phyloP scores from a whole-genome alignment of 2,329 filamentous ascomycete species.

The Aspergillus oerlinghausenensis region DNA sequence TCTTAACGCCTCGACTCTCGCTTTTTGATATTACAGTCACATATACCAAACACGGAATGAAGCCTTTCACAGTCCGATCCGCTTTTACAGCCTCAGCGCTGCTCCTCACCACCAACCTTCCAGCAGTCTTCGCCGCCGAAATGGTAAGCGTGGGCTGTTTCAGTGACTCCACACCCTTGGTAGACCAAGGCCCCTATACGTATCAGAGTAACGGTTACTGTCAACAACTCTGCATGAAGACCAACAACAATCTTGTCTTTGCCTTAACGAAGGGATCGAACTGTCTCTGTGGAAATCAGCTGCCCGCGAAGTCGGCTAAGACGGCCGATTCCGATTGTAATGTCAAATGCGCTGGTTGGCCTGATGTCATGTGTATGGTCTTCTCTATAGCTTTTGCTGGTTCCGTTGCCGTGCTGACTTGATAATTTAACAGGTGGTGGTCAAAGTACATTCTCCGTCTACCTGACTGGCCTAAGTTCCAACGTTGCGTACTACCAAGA shows the following conservation, averaged over 20 bases:
- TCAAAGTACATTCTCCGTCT: constrained; percentile 46
- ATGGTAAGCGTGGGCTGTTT: constrained; percentile 47
- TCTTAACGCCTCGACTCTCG: constrained; percentile 18
- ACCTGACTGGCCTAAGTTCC: constrained; percentile 44
- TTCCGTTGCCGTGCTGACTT: neutral
- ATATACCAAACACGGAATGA: constrained; percentile 18
- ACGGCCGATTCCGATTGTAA: constrained; percentile 60
- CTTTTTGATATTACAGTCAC: constrained; percentile 6
- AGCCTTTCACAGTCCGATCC: constrained; percentile 22
- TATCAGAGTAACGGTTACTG: constrained; percentile 56
- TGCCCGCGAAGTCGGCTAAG: constrained; percentile 57
- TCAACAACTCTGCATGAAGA: constrained; percentile 46
- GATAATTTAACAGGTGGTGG: constrained; percentile 52
- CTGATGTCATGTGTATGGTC: constrained; percentile 59
- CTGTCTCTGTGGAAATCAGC: constrained; percentile 69
- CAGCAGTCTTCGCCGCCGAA: constrained; percentile 16
- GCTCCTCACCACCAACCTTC: constrained; percentile 20
- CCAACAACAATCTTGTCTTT: constrained; percentile 54
- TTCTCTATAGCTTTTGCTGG: neutral
- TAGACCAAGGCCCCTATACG: constrained; percentile 44
- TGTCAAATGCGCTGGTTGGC: constrained; percentile 61
- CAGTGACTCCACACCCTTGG: constrained; percentile 43
- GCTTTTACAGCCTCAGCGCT: constrained; percentile 23
- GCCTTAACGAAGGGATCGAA: constrained; percentile 57
- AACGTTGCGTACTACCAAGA: constrained; percentile 8